Evolutionary conservation across 2,329 filamentous ascomycete genomes (phyloP).

Genomic region (Allantophomopsis lycopodina): DNA sequence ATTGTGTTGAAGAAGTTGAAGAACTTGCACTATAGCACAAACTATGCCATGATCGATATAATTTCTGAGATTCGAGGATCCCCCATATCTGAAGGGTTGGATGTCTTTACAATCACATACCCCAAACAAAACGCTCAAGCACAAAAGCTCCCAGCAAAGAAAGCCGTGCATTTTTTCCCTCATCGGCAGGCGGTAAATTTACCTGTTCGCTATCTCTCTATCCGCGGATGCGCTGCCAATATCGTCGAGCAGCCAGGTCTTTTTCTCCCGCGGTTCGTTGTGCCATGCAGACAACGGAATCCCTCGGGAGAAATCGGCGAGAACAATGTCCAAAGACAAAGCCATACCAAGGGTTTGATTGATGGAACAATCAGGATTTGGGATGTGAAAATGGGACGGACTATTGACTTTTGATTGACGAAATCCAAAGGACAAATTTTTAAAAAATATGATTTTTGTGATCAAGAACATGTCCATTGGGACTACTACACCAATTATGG

Average conservation of each 20-base stretch:
- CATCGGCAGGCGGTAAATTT: conserved; percentile 26
- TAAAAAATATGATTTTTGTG: too few species aligned
- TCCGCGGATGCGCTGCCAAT: background rate
- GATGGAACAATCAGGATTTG: too few species aligned
- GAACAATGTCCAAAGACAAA: background rate
- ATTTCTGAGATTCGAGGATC: too few species aligned
- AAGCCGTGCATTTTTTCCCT: conserved; percentile 34
- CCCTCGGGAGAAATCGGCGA: background rate
- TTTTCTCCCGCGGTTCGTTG: background rate
- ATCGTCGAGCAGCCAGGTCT: background rate
- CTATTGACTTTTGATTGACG: too few species aligned
- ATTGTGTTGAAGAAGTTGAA: conserved; percentile 25
- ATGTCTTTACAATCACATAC: conserved; percentile 15
- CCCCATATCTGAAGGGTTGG: background rate
- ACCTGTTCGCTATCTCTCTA: background rate
- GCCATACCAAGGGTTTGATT: background rate
- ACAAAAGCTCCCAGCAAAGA: conserved; percentile 34
- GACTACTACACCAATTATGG: too few species aligned
- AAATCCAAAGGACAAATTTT: too few species aligned
- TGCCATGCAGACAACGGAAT: background rate
- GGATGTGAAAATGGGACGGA: too few species aligned
- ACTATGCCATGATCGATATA: too few species aligned
- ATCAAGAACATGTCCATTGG: too few species aligned
- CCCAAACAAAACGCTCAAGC: conserved; percentile 39
- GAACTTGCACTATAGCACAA: too few species aligned